A percentile compares a stretch with the other conserved stretches of the same genome.
Conservation (phyloP, 176 grass and related monocot species). For the Avena eriantha region DNA sequence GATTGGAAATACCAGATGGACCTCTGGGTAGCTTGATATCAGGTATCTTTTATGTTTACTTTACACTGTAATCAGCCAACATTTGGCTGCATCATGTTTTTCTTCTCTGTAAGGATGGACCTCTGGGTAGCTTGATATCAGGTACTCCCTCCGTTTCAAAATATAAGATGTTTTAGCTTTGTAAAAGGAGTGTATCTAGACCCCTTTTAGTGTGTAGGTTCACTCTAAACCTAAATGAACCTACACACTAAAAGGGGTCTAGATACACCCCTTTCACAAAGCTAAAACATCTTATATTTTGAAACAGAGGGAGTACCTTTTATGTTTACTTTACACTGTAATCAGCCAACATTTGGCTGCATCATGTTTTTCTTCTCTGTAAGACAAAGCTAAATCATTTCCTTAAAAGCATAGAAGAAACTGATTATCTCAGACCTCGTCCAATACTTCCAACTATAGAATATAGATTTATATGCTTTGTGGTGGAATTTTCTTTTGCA, state of each 20-base stretch:
- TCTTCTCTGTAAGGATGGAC: too few species aligned
- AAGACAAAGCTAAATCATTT: neutral
- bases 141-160: too few species aligned
- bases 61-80: neutral
- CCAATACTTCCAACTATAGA: constrained; percentile 8
- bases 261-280: too few species aligned
- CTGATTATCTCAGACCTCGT: constrained; percentile 3
- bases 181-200: too few species aligned
- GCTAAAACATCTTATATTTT: too few species aligned
- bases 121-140: too few species aligned
- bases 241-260: too few species aligned
- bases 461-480: neutral
- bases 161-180: too few species aligned
- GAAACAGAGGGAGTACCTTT: constrained; percentile 40
- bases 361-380: neutral
- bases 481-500: neutral
- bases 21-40: constrained; percentile 89
- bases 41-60: constrained; percentile 56
- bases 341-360: constrained; percentile 5
- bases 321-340: constrained; percentile 12
- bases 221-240: too few species aligned
- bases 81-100: neutral
- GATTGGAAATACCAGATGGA: constrained; percentile 93
- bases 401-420: neutral
- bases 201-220: too few species aligned